Evolutionary conservation across 805 yeast genomes (phyloP).

Genomic region (Kodamaea nitidulidarum): DNA sequence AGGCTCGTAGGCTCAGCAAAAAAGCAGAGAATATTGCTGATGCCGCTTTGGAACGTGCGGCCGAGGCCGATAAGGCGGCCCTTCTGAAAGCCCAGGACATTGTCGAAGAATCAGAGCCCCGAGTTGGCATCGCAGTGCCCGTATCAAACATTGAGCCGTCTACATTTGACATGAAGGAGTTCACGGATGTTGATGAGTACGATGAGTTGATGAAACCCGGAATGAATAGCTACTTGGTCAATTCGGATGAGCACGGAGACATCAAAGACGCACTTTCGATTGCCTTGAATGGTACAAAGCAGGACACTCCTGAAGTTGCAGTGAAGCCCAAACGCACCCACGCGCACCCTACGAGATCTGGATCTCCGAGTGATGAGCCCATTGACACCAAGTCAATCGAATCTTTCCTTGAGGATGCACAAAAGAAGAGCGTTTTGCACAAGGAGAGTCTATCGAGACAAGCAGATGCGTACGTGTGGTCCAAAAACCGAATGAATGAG

Average conservation of each 20-base stretch:
- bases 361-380: not conserved
- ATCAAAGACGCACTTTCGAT: conserved; percentile 21
- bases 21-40: conserved; percentile 3
- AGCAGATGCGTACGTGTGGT: conserved; percentile 51
- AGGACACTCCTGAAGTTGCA: not conserved
- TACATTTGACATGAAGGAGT: conserved; percentile 8
- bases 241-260: conserved; percentile 11
- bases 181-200: conserved; percentile 2
- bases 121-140: conserved; percentile 5
- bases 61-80: not conserved
- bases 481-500: conserved; percentile 25
- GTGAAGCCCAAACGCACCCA: not conserved
- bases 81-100: not conserved
- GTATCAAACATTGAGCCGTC: conserved; percentile 1
- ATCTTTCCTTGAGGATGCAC: conserved; percentile 41
- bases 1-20: not conserved
- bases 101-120: no score
- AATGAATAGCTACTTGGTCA: not conserved
- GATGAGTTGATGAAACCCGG: not conserved
- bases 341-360: not conserved
- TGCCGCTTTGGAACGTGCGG: conserved; percentile 1
- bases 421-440: conserved; percentile 32
- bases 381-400: conserved; percentile 25
- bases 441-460: conserved; percentile 46
- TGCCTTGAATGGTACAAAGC: conserved; percentile 17